Evolutionary conservation across 352 stramenopile genomes (phyloP).

Genomic region (Thalassiosira mediterranea): DNA sequence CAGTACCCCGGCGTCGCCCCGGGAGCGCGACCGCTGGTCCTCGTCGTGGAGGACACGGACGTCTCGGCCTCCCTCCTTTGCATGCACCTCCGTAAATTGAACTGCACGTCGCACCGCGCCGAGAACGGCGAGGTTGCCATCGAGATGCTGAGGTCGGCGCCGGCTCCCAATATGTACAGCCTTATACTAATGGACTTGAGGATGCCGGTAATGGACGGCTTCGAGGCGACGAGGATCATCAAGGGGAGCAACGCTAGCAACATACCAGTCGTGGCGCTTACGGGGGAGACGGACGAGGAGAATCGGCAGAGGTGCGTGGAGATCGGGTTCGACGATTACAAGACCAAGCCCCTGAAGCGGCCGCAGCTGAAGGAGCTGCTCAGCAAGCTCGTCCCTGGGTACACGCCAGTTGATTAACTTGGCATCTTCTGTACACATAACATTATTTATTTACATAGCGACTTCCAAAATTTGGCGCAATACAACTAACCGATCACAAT

Average conservation of each 20-base stretch:
- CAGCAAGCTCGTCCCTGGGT: constrained; percentile 47
- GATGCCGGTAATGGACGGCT: constrained; percentile 76
- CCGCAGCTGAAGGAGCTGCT: constrained; percentile 50
- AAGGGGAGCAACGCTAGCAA: constrained; percentile 38
- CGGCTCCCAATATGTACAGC: constrained; percentile 57
- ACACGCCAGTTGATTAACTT: too few relatives aligned
- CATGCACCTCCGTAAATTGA: constrained; percentile 54
- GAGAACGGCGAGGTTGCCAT: constrained; percentile 65
- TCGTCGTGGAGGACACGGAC: constrained; percentile 65
- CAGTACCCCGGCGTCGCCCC: constrained; percentile 39
- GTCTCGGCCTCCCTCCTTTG: constrained; percentile 51
- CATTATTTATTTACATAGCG: too few relatives aligned
- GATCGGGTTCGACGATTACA: constrained; percentile 65
- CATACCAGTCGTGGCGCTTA: constrained; percentile 60
- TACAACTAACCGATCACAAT: too few relatives aligned
- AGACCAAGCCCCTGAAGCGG: constrained; percentile 57
- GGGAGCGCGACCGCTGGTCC: constrained; percentile 36
- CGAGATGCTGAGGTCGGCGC: constrained; percentile 53
- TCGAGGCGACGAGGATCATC: constrained; percentile 70
- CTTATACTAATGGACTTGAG: constrained; percentile 75
- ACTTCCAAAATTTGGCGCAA: too few relatives aligned
- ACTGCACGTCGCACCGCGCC: constrained; percentile 50
- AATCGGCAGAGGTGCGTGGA: constrained; percentile 39
- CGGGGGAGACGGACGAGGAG: constrained; percentile 51
- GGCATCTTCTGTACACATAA: too few relatives aligned